A percentile compares a stretch with the other conserved stretches of the same genome.
Conservation (phyloP, 768 basidiomycete species). For the Mycena galopus region DNA sequence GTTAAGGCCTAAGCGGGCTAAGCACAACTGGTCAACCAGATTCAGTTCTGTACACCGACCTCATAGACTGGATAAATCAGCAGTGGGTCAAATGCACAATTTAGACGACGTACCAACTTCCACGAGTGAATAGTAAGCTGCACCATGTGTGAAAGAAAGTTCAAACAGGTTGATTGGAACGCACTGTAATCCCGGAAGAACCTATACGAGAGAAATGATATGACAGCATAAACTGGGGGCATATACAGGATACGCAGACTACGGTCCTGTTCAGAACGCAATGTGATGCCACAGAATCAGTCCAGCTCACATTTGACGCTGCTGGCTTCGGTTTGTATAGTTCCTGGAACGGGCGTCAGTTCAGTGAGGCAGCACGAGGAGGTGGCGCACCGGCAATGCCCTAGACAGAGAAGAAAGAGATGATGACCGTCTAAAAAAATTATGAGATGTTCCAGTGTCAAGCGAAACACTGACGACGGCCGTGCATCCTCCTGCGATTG, state of each 20-base stretch:
- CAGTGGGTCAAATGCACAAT: neutral
- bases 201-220: slow-evolving; percentile 90
- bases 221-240: slow-evolving; percentile 84
- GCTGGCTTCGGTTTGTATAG: slow-evolving; percentile 78
- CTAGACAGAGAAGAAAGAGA: slow-evolving; percentile 68
- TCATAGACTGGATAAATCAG: slow-evolving; percentile 68
- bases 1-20: neutral
- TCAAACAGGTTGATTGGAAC: slow-evolving; percentile 30
- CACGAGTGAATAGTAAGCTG: slow-evolving; percentile 58
- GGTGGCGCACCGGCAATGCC: slow-evolving; percentile 72
- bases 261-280: slow-evolving; percentile 16
- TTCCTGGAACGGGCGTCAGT: slow-evolving; percentile 59
- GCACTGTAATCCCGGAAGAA: slow-evolving; percentile 83
- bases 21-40: neutral
- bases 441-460: neutral
- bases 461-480: slow-evolving; percentile 54
- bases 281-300: slow-evolving; percentile 8
- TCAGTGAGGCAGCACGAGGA: neutral
- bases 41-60: slow-evolving; percentile 79
- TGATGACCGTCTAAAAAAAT: slow-evolving; percentile 66
- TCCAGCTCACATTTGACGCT: slow-evolving; percentile 80
- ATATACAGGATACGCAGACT: slow-evolving; percentile 88
- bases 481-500: slow-evolving; percentile 68
- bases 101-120: slow-evolving; percentile 53
- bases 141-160: neutral